Percentiles rank a stretch among this genome's conserved stretches.
Conservation (phyloP, 73 alveolate genomes). For the Tetrahymena thermophila region DNA sequence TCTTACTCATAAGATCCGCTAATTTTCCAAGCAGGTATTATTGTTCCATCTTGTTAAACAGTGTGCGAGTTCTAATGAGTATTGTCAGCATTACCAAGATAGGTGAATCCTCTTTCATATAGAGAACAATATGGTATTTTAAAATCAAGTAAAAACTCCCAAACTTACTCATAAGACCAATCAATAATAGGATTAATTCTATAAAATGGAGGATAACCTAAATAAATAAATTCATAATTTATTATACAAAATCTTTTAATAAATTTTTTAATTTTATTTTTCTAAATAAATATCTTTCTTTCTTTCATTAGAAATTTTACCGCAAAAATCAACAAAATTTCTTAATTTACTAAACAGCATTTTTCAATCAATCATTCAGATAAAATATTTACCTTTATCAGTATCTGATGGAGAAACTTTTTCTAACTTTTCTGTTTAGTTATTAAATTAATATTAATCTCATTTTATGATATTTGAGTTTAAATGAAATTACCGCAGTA, state of each 20-base stretch:
- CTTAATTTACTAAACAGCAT: neutral
- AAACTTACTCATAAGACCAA: constrained; percentile 24
- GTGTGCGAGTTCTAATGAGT: constrained; percentile 5
- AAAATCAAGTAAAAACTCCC: constrained; percentile 18
- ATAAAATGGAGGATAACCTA: constrained; percentile 25
- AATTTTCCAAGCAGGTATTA: neutral
- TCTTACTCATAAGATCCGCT: neutral
- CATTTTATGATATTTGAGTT: neutral
- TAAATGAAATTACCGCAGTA: neutral
- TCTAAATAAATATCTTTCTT: no score
- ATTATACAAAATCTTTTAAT: no score
- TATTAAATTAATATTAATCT: neutral
- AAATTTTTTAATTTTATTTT: no score
- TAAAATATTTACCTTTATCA: neutral
- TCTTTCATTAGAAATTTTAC: no score
- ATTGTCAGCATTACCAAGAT: constrained; percentile 5
- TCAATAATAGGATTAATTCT: constrained; percentile 36
- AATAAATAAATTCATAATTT: neutral
- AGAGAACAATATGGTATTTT: constrained; percentile 32
- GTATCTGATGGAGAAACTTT: constrained; percentile 18
- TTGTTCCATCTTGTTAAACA: neutral
- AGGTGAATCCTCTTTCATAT: constrained; percentile 20
- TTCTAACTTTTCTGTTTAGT: neutral
- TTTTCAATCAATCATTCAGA: neutral
- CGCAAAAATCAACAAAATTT: neutral